phyloP scores from a whole-genome alignment of 345 rosid genomes.

The Arabis alpina region DNA sequence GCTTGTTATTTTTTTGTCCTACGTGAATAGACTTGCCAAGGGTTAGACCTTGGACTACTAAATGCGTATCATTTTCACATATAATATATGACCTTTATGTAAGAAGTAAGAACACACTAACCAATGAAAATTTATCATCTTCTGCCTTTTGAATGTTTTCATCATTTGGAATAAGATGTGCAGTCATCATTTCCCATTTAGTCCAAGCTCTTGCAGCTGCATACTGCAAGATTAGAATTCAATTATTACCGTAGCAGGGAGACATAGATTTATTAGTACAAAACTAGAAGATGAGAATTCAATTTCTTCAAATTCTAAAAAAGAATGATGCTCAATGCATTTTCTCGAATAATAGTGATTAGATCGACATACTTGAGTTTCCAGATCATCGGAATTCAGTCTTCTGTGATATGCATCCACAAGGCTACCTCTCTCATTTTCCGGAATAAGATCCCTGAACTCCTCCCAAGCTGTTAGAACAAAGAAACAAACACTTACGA shows the following conservation, averaged over 20 bases:
- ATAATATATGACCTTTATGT: no score
- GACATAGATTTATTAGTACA: neutral
- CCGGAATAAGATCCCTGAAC: constrained; percentile 92
- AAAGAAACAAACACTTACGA: constrained; percentile 19
- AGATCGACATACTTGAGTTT: constrained; percentile 69
- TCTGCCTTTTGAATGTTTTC: constrained; percentile 84
- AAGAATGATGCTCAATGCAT: neutral
- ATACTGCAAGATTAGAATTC: constrained; percentile 53
- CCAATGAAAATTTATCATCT: constrained; percentile 88
- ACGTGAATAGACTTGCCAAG: no score
- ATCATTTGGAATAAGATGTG: constrained; percentile 79
- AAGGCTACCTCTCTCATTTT: constrained; percentile 70
- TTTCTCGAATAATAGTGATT: constrained; percentile 4
- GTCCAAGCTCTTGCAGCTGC: constrained; percentile 98
- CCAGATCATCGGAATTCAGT: constrained; percentile 74
- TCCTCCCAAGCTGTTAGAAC: constrained; percentile 80
- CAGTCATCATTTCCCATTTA: constrained; percentile 98
- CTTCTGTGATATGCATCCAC: constrained; percentile 78
- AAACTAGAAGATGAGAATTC: neutral
- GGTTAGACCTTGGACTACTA: no score
- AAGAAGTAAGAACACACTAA: constrained; percentile 34
- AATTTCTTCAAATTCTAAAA: neutral
- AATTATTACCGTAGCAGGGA: neutral
- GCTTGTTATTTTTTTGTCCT: no score
- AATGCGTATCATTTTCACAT: no score